Base-by-base conservation (phyloP, 768 basidiomycete genomes). In the Favolaschia claudopus region DNA sequence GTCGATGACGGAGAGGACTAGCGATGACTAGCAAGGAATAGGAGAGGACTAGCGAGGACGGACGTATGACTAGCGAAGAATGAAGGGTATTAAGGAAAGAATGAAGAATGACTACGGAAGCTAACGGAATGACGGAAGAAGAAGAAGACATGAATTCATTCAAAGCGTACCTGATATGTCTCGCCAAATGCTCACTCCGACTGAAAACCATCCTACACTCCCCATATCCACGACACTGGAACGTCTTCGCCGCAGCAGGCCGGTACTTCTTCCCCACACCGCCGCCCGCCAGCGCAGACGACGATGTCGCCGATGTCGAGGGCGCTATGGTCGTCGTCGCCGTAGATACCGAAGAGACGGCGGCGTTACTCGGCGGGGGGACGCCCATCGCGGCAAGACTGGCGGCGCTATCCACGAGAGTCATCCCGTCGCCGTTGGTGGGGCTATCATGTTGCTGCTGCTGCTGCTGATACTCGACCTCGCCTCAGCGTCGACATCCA, bases 171-270 rank as follows among this genome's bases (percentile, higher is more conserved):
- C 96, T 82, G 72, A 97, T 92, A 80, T 99, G 96, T 68, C 96
- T 83, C 59, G 96, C 95, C 6, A 99, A 81, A 77, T 99, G 96
- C 76, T 99, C 96, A 72, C 91, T 92, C 75, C 96, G 82, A 58
- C 90, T 92, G 74, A 99, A 99, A 60, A 96, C 93, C 95, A 97
- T 98, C 58, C 91, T 84, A 79, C 96, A 99, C 46, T 95, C 93
- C 66, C 94, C 95, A 72, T 91, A 98, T 13, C 96, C 96, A 47
- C 89, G 85, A 77, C 96, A 99, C 69, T 95, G 92, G 74, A 97
- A 99, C 28, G 94, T 95, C 80, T 96, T 97, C 54, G 92, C 90
- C 7, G 92, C 92, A 0, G 91, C 88, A 5, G 92, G 89, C 15
- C 93, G 84, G 70, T 92, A 92, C 42, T 92, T 84, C 69, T 89